Percentiles rank a stretch among this genome's conserved stretches.
Conservation (phyloP, 768 basidiomycete genomes). For the Boletales sp. region DNA sequence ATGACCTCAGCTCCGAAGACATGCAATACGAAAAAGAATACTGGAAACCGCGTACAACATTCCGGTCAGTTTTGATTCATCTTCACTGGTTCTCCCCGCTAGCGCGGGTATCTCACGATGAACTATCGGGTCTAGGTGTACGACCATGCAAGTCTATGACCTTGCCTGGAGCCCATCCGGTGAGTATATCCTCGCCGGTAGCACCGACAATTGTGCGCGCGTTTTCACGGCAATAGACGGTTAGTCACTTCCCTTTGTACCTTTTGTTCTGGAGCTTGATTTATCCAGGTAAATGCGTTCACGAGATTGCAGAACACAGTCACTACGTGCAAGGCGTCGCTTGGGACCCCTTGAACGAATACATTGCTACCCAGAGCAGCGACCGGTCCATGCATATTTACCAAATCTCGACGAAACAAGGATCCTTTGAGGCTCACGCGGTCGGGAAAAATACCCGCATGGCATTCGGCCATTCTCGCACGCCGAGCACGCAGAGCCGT, state of each 20-base stretch:
- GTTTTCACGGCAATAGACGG: constrained; percentile 77
- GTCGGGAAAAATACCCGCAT: constrained; percentile 85
- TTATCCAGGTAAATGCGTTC: constrained; percentile 71
- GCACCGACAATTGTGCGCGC: constrained; percentile 91
- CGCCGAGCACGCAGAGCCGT: constrained; percentile 60
- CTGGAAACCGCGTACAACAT: constrained; percentile 87
- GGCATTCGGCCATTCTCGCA: constrained; percentile 61
- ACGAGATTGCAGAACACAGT: constrained; percentile 88
- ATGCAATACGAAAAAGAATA: constrained; percentile 88
- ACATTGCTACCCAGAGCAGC: constrained; percentile 94
- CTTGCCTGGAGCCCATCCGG: constrained; percentile 96
- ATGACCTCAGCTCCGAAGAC: constrained; percentile 74
- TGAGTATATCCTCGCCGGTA: constrained; percentile 92
- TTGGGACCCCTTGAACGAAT: constrained; percentile 98
- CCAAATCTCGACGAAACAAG: constrained; percentile 72
- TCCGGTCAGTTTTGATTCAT: constrained; percentile 50
- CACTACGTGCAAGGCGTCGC: constrained; percentile 99
- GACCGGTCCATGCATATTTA: constrained; percentile 97
- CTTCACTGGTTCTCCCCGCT: background rate
- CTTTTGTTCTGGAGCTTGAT: background rate
- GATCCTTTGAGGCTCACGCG: constrained; percentile 85
- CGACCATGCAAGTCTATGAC: constrained; percentile 96
- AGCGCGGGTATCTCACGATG: constrained; percentile 1
- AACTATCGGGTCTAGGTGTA: constrained; percentile 53
- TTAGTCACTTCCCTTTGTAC: constrained; percentile 28